Evolutionary conservation across 225 moss, liverwort and hornwort genomes (phyloP), one percentile per base, ranked within the genome.

Genomic region (Polytrichum commune): DNA sequence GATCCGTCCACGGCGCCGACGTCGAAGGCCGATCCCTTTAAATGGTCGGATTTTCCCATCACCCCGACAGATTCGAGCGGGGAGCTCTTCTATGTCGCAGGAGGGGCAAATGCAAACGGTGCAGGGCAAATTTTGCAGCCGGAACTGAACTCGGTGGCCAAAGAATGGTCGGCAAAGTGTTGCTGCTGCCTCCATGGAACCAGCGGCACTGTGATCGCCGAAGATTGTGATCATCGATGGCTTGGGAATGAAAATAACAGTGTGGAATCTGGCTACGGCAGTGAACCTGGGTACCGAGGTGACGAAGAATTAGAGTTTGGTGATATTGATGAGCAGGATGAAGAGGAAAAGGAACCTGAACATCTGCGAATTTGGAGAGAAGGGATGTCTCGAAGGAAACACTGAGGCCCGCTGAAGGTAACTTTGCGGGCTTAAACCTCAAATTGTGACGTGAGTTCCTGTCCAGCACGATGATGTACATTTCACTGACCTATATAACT

Each of bases 21-120:
- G 20, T 86, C 86, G 4, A 86, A 80, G 75, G 78, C 82, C 54
- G 86, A 83, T 46, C 86, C 82, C 54, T 80, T 86, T 60, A 83
- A 80, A 71, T 86, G 86, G 82, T 86, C 83, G 0, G 86, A 86
- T 56, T 83, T 86, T 26, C 86, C 82, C 18, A n/a, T 83, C 25
- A 80, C 82, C 18, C 82, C 86, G 0, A 86, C 86, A 5, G 86
- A 86, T 69, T 86, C 86, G 7, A 86, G 86, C 60, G 86, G 86
- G 25, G 86, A 86, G 70, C 80, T 86, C 1, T 86, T 86, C 67
- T 77, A 68, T 25, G 77, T 63, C 30, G 70, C 55, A 8, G 80
- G 75, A 65, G 82, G 73, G 28, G 16, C 46, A 46, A 46, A 46
- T 46, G 46, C 46, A 46, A 46, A 46, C 46, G 72, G 85, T 64